Evolutionary conservation across 108 stramenopile species (phyloP).

Genomic region (Cylindrotheca fusiformis): DNA sequence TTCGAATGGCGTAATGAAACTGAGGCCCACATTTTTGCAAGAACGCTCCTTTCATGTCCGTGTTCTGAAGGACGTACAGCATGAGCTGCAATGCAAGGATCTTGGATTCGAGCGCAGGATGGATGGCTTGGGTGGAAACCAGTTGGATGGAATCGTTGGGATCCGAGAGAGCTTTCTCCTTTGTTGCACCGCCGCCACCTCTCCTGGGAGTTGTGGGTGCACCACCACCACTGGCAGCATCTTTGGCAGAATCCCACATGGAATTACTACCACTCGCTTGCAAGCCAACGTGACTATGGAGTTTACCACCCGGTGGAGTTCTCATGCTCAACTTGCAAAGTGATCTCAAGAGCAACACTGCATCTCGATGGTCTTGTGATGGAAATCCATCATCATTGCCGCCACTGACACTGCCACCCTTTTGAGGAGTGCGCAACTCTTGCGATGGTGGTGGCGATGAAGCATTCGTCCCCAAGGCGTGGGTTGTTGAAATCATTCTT

Average conservation of each 20-base stretch:
- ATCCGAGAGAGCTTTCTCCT: background rate
- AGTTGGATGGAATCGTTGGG: conserved; percentile 11
- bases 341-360: conserved; percentile 91
- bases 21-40: conserved; percentile 62
- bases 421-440: conserved; percentile 22
- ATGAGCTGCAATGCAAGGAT: conserved; percentile 93
- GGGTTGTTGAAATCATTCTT: conserved; percentile 57
- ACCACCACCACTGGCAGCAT: background rate
- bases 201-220: background rate
- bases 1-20: conserved; percentile 89
- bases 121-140: conserved; percentile 39
- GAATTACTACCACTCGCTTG: conserved; percentile 33
- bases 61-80: conserved; percentile 77
- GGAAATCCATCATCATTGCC: conserved; percentile 49
- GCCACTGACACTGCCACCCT: background rate
- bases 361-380: conserved; percentile 91
- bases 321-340: conserved; percentile 95
- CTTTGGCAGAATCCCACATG: conserved; percentile 30
- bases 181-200: too few species aligned
- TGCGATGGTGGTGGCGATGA: background rate
- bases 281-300: conserved; percentile 34
- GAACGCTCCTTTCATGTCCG: conserved; percentile 61
- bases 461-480: background rate
- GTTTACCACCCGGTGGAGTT: conserved; percentile 27
- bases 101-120: conserved; percentile 84